Conservation (phyloP, 1,284 basidiomycete genomes). For the Stereum hirsutum region DNA sequence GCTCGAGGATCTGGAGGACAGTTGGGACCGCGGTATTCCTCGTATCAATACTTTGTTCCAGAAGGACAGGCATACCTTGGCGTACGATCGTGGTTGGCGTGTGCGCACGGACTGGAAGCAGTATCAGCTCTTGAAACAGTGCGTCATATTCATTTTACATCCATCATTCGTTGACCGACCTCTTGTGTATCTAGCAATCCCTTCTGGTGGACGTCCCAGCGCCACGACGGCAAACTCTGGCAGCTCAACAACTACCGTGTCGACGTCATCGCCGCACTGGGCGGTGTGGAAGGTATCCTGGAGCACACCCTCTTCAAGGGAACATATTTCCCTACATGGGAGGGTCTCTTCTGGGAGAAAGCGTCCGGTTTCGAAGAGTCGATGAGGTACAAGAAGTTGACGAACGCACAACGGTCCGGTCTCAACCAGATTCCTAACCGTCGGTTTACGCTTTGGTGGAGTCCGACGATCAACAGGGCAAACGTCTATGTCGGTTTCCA, state of each 20-base stretch:
- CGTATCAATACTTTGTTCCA: constrained; percentile 97
- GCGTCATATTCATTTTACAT: constrained; percentile 18
- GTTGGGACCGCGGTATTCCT: constrained; percentile 97
- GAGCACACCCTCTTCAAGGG: constrained; percentile 99
- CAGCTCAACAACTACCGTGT: constrained; percentile 98
- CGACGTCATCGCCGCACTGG: constrained; percentile 97
- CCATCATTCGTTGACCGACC: not conserved
- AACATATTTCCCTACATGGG: constrained; percentile 91
- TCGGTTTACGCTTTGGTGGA: constrained; percentile 99
- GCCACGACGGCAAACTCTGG: constrained; percentile 98
- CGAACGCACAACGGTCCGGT: constrained; percentile 94
- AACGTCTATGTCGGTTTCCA: constrained; percentile 99
- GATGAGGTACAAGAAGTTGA: constrained; percentile 96
- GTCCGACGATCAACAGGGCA: constrained; percentile 94
- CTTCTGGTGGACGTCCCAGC: constrained; percentile 98
- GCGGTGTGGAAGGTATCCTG: constrained; percentile 95
- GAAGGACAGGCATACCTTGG: constrained; percentile 96
- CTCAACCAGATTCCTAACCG: constrained; percentile 98
- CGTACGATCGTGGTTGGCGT: constrained; percentile 97
- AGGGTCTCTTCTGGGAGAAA: constrained; percentile 96
- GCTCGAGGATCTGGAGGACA: constrained; percentile 95
- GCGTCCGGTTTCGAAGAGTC: constrained; percentile 93
- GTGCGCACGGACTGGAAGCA: constrained; percentile 97
- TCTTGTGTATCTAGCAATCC: constrained; percentile 62
- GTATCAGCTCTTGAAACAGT: constrained; percentile 91